A percentile compares a stretch with the other conserved stretches of the same genome.
Conservation (phyloP, 208 protist genomes). For the Trypanosoma platydactyli region DNA sequence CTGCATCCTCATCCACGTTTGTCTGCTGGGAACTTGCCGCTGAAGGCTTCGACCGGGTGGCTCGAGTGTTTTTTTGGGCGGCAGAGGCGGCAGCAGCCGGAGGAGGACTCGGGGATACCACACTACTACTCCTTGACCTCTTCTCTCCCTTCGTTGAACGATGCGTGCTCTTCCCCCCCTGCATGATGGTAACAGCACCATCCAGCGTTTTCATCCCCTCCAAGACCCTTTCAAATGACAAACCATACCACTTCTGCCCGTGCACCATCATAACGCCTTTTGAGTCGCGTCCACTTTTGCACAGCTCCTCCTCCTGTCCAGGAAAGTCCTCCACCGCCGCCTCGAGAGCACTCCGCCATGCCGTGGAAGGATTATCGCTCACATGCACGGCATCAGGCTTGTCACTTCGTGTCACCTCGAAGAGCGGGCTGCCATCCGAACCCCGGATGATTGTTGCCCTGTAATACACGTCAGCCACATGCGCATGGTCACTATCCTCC, state of each 20-base stretch:
- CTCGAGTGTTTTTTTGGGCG: not conserved
- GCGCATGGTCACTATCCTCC: not conserved
- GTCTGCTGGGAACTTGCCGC: slow-evolving; percentile 4
- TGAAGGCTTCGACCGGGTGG: not conserved
- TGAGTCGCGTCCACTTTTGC: slow-evolving; percentile 11
- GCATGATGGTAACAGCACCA: slow-evolving; percentile 28
- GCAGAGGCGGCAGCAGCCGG: slow-evolving; percentile 4
- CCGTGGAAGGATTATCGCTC: slow-evolving; percentile 31
- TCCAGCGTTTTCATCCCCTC: slow-evolving; percentile 37
- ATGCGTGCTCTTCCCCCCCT: not conserved
- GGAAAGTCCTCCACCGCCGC: slow-evolving; percentile 62
- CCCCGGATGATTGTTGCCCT: slow-evolving; percentile 38
- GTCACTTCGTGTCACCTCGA: slow-evolving; percentile 68
- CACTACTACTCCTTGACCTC: not conserved
- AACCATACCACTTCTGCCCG: slow-evolving; percentile 40
- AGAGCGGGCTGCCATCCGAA: slow-evolving; percentile 29
- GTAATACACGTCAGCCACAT: slow-evolving; percentile 33
- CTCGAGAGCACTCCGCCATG: slow-evolving; percentile 54
- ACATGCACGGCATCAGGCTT: slow-evolving; percentile 42
- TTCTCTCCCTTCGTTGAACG: not conserved
- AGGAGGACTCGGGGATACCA: not conserved
- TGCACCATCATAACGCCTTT: slow-evolving; percentile 15
- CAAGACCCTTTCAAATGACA: slow-evolving; percentile 36
- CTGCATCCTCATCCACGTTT: not conserved
- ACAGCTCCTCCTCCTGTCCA: slow-evolving; percentile 5